Base-by-base conservation (phyloP, 257 asterid species). In the Schizonepeta tenuifolia region DNA sequence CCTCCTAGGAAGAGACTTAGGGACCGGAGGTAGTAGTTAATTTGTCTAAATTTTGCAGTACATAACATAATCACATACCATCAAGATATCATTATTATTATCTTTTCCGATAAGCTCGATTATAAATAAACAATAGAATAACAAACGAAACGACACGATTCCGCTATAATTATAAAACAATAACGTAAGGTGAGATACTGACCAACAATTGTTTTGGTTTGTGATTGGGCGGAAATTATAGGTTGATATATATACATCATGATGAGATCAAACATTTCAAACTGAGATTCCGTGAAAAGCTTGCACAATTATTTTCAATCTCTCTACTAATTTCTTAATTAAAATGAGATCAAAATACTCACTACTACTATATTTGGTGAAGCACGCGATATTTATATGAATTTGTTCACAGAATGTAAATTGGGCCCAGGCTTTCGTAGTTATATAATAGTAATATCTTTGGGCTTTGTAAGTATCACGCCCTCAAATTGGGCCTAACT, bases 211-310 rank as follows among this genome's bases (percentile, higher is more conserved):
- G 12, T 31, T 31, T 33, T n/a, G 46, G 28, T 35, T 36, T 35
- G 9, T 54, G 56, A 51, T 35, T 47, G 72, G 47, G 61, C 18
- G 21, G 9, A 10, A 53, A 33, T 70, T 24, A 11, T 41, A 14
- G 15, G 59, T 53, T 24, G 67, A n/a, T 65, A 20, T 71, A 36
- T 36, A 36, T 9, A 9, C 2, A 38, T 38, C 0, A 47, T 47
- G 13, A 38, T 64, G 15, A 36, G 63, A 70, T 47, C 33, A 76
- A 17, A 62, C 4, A 65, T 46, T 50, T 69, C 17, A 64, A 71
- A n/a, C n/a, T 54, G 36, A 79, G 79, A 28, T 74, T 75, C 40
- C 72, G 74, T 79, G 67, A 65, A 69, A 43, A 31, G 31, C 11
- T 69, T 38, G 47, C 13, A 36, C 28, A 67, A 24, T 51, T 21